Percentiles rank a stretch among this genome's conserved stretches.
Conservation (phyloP, 805 yeast species). For the Starmerella potacharoeniae region DNA sequence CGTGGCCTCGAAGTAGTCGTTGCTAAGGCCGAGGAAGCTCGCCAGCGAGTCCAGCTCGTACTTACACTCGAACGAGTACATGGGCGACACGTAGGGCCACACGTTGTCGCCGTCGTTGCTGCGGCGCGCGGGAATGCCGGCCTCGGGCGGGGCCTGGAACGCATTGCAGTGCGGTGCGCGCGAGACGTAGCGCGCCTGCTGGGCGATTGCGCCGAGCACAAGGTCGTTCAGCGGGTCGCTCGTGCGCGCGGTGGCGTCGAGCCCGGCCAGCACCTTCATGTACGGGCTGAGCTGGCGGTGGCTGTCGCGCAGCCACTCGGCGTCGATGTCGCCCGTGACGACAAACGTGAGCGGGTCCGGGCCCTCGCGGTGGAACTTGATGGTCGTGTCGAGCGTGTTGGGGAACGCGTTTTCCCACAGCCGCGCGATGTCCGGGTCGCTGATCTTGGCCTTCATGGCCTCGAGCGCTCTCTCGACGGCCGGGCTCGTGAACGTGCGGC, state of each 20-base stretch:
- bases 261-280: conserved; percentile 47
- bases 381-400: conserved; percentile 78
- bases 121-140: conserved; percentile 17
- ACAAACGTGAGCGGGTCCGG: conserved; percentile 52
- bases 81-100: conserved; percentile 58
- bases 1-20: conserved; percentile 53
- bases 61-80: conserved; percentile 72
- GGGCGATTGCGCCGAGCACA: conserved; percentile 66
- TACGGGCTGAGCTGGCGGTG: conserved; percentile 74
- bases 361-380: conserved; percentile 48
- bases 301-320: conserved; percentile 86
- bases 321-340: conserved; percentile 87
- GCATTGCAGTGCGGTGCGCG: conserved; percentile 80
- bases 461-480: conserved; percentile 51
- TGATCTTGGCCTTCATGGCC: conserved; percentile 40
- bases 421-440: conserved; percentile 57
- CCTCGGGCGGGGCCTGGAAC: conserved; percentile 64
- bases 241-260: conserved; percentile 25
- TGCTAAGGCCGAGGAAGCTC: conserved; percentile 62
- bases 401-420: conserved; percentile 76
- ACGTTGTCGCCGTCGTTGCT: conserved; percentile 41
- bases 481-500: conserved; percentile 59
- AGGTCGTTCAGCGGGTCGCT: conserved; percentile 35
- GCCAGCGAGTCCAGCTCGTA: conserved; percentile 82
- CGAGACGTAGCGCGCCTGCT: conserved; percentile 56